A percentile compares a stretch with the other conserved stretches of the same genome.
Evolutionary conservation across 2,329 filamentous ascomycete species (phyloP).

Genomic region (Colletotrichum euphorbiae): DNA sequence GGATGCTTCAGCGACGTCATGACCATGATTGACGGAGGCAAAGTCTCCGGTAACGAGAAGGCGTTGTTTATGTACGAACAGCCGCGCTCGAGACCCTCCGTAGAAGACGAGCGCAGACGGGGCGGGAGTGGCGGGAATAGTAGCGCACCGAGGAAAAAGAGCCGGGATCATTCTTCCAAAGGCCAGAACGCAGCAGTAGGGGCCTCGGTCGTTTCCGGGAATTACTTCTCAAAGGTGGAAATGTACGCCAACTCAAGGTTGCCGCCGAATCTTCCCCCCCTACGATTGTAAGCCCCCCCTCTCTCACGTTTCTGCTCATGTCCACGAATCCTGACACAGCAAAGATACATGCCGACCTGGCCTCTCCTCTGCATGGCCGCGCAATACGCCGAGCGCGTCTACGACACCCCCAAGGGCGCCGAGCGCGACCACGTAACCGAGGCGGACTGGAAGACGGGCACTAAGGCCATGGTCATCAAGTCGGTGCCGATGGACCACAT

Average conservation of each 20-base stretch:
- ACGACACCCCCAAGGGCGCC: constrained; percentile 70
- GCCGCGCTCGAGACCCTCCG: background rate
- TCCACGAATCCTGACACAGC: background rate
- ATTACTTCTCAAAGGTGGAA: constrained; percentile 77
- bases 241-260: constrained; percentile 82
- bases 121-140: background rate
- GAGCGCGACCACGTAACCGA: constrained; percentile 75
- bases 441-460: constrained; percentile 78
- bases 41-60: constrained; percentile 63
- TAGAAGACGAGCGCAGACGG: background rate
- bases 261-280: constrained; percentile 72
- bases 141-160: constrained; percentile 27
- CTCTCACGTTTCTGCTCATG: background rate
- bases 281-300: constrained; percentile 69
- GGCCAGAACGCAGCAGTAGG: constrained; percentile 5
- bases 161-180: constrained; percentile 17
- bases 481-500: constrained; percentile 82
- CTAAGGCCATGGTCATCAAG: constrained; percentile 88
- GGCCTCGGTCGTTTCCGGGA: constrained; percentile 41
- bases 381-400: constrained; percentile 80
- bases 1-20: constrained; percentile 75
- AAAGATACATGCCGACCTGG: constrained; percentile 77
- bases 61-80: constrained; percentile 59
- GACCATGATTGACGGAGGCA: constrained; percentile 77
- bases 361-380: constrained; percentile 83